A percentile compares a stretch with the other conserved stretches of the same genome.
These are phyloP conservation scores for Gnomoniopsis sp. DNA, from an alignment of 2,329 filamentous ascomycete species.

Conservation along the genomic window DNA sequence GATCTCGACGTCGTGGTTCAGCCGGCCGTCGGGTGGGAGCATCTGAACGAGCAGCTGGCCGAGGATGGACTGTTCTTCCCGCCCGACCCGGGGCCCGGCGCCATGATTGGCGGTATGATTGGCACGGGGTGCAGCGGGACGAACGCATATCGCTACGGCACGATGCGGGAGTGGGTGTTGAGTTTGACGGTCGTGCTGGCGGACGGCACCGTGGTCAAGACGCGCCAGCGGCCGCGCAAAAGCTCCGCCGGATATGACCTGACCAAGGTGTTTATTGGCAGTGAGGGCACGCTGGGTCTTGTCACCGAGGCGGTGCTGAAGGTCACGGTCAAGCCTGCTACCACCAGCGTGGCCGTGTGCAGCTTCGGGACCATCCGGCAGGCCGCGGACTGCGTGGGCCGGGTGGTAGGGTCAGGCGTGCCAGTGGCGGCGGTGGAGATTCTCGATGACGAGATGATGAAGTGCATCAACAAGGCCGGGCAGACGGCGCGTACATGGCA, in stretches of 20 bases:
- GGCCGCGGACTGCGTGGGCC: slow-evolving; percentile 75
- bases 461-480: slow-evolving; percentile 62
- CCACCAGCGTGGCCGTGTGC: slow-evolving; percentile 75
- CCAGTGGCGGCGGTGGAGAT: slow-evolving; percentile 91
- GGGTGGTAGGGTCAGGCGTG: slow-evolving; percentile 75
- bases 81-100: slow-evolving; percentile 78
- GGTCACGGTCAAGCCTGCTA: slow-evolving; percentile 75
- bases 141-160: slow-evolving; percentile 80
- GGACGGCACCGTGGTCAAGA: slow-evolving; percentile 85
- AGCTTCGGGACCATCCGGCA: slow-evolving; percentile 56
- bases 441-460: slow-evolving; percentile 87
- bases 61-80: slow-evolving; percentile 76
- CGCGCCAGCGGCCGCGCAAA: slow-evolving; percentile 50
- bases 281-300: slow-evolving; percentile 85
- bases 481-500: slow-evolving; percentile 65
- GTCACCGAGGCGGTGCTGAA: slow-evolving; percentile 90
- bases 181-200: slow-evolving; percentile 78
- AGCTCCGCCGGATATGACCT: slow-evolving; percentile 90
- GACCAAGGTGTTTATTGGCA: slow-evolving; percentile 84
- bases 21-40: slow-evolving; percentile 75
- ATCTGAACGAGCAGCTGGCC: slow-evolving; percentile 67
- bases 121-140: slow-evolving; percentile 67
- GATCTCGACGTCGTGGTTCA: slow-evolving; percentile 74
- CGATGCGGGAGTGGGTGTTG: slow-evolving; percentile 85
- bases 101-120: slow-evolving; percentile 81